These are phyloP conservation scores for Cucurbita maxima DNA, from an alignment of 306 rosid species.

Conservation along the genomic window DNA sequence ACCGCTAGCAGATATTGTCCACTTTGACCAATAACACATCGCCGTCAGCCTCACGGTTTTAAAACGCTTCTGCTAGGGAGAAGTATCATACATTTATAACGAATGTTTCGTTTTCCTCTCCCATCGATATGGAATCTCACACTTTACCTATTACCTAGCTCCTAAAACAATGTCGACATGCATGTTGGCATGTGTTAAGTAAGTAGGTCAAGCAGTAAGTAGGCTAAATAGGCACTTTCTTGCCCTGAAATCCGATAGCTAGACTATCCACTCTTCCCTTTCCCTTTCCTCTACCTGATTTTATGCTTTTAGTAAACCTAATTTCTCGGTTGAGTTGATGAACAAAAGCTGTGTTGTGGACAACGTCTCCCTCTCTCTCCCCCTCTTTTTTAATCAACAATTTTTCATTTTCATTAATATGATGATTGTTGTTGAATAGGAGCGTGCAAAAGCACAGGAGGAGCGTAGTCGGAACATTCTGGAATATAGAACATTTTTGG, in stretches of 20 bases:
- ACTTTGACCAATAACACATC: too few species aligned
- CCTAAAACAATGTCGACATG: background rate
- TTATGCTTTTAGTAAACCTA: background rate
- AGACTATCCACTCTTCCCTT: background rate
- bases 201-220: too few species aligned
- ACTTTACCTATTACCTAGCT: background rate
- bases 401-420: background rate
- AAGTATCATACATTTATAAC: too few species aligned
- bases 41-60: too few species aligned
- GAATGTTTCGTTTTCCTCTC: too few species aligned
- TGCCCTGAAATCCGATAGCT: too few species aligned
- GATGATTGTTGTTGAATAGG: conserved; percentile 32
- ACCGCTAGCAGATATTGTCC: too few species aligned
- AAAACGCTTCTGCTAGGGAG: too few species aligned
- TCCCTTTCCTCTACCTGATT: background rate
- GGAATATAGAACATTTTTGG: conserved; percentile 62
- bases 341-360: background rate
- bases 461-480: conserved; percentile 42
- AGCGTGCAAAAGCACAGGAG: conserved; percentile 61
- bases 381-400: background rate
- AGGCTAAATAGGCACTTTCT: too few species aligned
- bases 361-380: background rate
- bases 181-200: background rate
- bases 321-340: background rate
- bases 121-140: too few species aligned